These are phyloP conservation scores for Eucalyptus dawsonii DNA, from an alignment of 345 rosid species.

Conservation along the genomic window DNA sequence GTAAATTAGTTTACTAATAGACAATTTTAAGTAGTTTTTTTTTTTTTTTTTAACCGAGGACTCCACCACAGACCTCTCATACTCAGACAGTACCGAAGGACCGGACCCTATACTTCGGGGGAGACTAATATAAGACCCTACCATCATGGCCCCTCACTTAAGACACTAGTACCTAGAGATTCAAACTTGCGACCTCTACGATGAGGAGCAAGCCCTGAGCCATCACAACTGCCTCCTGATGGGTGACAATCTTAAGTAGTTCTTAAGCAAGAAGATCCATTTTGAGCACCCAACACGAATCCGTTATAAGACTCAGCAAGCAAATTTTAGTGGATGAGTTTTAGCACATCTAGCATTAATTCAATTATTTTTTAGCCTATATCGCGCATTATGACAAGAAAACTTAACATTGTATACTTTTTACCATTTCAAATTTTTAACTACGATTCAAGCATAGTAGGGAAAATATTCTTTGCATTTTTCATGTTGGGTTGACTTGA, in stretches of 20 bases:
- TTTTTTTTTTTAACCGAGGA: too few relatives aligned
- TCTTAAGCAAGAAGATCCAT: background rate
- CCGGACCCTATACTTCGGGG: too few relatives aligned
- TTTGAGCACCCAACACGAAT: background rate
- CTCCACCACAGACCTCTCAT: too few relatives aligned
- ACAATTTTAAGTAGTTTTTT: background rate
- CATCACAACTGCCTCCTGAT: too few relatives aligned
- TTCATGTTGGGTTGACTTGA: background rate
- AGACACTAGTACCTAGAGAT: too few relatives aligned
- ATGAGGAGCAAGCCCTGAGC: too few relatives aligned
- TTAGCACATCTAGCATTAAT: background rate
- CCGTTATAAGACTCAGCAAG: background rate
- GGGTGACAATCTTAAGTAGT: background rate
- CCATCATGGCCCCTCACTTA: too few relatives aligned
- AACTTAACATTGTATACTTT: background rate
- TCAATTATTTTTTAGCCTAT: background rate
- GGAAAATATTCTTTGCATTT: background rate
- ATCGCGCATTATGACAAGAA: rapidly evolving
- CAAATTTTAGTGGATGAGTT: background rate
- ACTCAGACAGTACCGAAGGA: too few relatives aligned
- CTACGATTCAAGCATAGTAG: background rate
- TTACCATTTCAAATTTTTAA: background rate
- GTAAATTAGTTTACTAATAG: background rate
- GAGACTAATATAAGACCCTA: too few relatives aligned
- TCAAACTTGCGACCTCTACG: too few relatives aligned